These are phyloP conservation scores for Niveomyces coronatus DNA, from an alignment of 2,329 filamentous ascomycete species.

Conservation along the genomic window DNA sequence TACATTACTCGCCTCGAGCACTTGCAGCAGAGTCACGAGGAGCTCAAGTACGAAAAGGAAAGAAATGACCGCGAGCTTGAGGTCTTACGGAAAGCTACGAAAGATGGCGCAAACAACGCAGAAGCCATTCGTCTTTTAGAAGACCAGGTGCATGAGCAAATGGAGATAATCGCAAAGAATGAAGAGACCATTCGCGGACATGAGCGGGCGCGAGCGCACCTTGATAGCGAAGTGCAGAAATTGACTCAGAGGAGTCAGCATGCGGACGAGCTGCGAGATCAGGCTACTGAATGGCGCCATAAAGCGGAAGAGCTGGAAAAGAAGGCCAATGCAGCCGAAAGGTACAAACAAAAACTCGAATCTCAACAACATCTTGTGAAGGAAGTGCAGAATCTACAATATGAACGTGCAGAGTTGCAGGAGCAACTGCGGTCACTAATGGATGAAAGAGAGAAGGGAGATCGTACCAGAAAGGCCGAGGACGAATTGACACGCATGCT, in stretches of 20 bases:
- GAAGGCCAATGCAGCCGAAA: constrained; percentile 52
- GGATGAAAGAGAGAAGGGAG: constrained; percentile 23
- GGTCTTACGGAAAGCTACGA: constrained; percentile 37
- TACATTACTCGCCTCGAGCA: constrained; percentile 49
- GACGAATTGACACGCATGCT: constrained; percentile 32
- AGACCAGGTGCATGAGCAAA: constrained; percentile 51
- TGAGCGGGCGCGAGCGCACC: constrained; percentile 34
- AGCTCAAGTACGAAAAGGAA: constrained; percentile 52
- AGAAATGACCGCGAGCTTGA: constrained; percentile 44
- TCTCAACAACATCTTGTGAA: constrained; percentile 43
- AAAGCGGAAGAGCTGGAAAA: constrained; percentile 48
- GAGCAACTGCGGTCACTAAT: constrained; percentile 32
- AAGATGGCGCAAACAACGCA: constrained; percentile 41
- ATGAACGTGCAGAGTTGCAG: constrained; percentile 43
- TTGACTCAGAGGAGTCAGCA: constrained; percentile 37
- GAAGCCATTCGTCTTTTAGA: constrained; percentile 45
- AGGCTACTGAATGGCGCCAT: constrained; percentile 48
- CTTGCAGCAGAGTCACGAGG: constrained; percentile 52
- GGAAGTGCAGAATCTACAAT: constrained; percentile 44
- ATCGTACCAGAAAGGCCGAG: constrained; percentile 26
- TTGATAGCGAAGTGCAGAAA: constrained; percentile 43
- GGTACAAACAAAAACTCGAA: constrained; percentile 53
- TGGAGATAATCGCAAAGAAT: constrained; percentile 55
- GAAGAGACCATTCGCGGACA: constrained; percentile 44
- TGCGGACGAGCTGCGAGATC: constrained; percentile 44